Percentiles rank a stretch among this genome's conserved stretches.
Evolutionary conservation across 1,284 basidiomycete species (phyloP).

Genomic region (Apiotrichum siamense): DNA sequence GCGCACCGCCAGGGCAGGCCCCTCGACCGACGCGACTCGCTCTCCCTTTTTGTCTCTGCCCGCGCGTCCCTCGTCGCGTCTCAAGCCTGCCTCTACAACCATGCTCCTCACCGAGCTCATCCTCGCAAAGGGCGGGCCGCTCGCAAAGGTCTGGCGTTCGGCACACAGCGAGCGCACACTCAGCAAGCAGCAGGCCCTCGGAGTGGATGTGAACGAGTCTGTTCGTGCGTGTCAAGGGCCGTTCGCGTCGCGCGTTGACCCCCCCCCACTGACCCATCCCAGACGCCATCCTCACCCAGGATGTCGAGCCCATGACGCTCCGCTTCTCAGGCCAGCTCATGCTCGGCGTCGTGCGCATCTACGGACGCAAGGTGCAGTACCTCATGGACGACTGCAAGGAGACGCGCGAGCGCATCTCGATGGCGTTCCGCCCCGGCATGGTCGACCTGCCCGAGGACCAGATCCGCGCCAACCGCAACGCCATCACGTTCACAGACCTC

Average conservation of each 20-base stretch:
- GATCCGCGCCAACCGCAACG: slow-evolving; percentile 74
- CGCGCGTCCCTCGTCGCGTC: background rate
- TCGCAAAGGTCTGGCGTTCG: slow-evolving; percentile 96
- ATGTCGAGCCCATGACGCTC: slow-evolving; percentile 78
- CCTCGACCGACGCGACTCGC: too few relatives aligned
- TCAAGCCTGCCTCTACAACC: background rate
- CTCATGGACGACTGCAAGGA: slow-evolving; percentile 96
- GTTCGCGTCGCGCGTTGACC: background rate
- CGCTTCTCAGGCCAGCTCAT: slow-evolving; percentile 90
- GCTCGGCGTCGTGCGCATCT: slow-evolving; percentile 93
- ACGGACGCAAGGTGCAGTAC: slow-evolving; percentile 96
- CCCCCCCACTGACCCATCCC: background rate
- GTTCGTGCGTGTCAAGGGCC: slow-evolving; percentile 60
- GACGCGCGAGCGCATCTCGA: slow-evolving; percentile 87
- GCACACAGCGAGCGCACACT: slow-evolving; percentile 98
- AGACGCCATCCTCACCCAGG: slow-evolving; percentile 78
- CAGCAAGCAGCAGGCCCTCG: slow-evolving; percentile 87
- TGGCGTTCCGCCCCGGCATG: slow-evolving; percentile 87
- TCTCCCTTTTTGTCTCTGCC: too few relatives aligned
- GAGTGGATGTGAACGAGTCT: slow-evolving; percentile 88
- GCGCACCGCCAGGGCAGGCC: background rate
- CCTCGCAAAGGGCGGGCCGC: slow-evolving; percentile 82
- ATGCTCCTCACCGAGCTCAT: slow-evolving; percentile 90
- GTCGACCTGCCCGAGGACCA: slow-evolving; percentile 95
- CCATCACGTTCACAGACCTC: slow-evolving; percentile 41